Percentiles rank a stretch among this genome's conserved stretches.
These are phyloP conservation scores for Gymnopilus dilepis DNA, from an alignment of 768 basidiomycete genomes.

Conservation along the genomic window DNA sequence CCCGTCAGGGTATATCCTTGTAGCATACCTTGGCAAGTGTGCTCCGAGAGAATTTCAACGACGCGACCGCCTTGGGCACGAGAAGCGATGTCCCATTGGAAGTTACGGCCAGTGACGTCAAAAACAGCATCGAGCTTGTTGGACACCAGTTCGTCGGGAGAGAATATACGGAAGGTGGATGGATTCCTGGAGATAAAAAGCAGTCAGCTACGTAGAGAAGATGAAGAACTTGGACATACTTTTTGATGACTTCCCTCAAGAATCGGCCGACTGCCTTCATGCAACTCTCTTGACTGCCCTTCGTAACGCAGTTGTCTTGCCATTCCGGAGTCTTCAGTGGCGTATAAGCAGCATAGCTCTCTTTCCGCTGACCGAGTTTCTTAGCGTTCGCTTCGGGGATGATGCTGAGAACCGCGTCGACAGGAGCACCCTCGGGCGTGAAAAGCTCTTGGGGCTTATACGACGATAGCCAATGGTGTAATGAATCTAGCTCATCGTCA, in stretches of 20 bases:
- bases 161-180: constrained; percentile 83
- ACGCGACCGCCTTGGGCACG: constrained; percentile 80
- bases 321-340: constrained; percentile 73
- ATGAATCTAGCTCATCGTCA: constrained; percentile 60
- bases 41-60: constrained; percentile 88
- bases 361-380: constrained; percentile 73
- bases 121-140: constrained; percentile 89
- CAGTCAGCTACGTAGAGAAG: neutral
- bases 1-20: constrained; percentile 95
- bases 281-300: constrained; percentile 69
- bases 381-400: constrained; percentile 60
- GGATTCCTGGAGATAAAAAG: constrained; percentile 60
- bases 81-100: constrained; percentile 81
- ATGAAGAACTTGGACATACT: constrained; percentile 40
- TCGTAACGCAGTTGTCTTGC: constrained; percentile 54
- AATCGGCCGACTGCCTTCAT: constrained; percentile 74
- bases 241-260: constrained; percentile 58
- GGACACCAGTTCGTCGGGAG: constrained; percentile 85
- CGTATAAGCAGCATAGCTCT: constrained; percentile 65
- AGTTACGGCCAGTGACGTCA: constrained; percentile 68
- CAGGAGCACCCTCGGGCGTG: constrained; percentile 55
- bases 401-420: constrained; percentile 58
- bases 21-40: constrained; percentile 89
- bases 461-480: constrained; percentile 76
- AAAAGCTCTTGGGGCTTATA: constrained; percentile 78